phyloP scores from a whole-genome alignment of 2,329 filamentous ascomycete genomes.

The Claviceps digitariae region DNA sequence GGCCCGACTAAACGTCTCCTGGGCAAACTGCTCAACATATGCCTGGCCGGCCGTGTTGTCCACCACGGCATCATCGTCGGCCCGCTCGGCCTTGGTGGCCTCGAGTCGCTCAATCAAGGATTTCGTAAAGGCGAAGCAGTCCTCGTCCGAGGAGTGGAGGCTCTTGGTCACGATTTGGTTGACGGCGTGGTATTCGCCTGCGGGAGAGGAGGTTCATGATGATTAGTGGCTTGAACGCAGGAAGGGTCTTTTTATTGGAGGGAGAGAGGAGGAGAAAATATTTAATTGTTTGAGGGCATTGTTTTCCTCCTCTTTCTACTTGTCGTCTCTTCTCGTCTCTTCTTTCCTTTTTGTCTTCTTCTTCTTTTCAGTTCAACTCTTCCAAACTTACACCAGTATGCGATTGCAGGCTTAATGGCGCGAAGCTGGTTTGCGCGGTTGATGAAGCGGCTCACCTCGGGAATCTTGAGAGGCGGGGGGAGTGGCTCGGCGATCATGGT shows the following conservation, averaged over 20 bases:
- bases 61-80: slow-evolving; percentile 66
- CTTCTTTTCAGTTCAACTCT: neutral
- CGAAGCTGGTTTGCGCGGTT: slow-evolving; percentile 75
- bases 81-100: slow-evolving; percentile 42
- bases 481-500: slow-evolving; percentile 48
- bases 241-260: neutral
- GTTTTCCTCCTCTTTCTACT: neutral
- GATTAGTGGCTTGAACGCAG: neutral
- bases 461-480: slow-evolving; percentile 47
- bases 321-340: neutral
- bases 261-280: neutral
- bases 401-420: slow-evolving; percentile 69
- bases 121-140: slow-evolving; percentile 69
- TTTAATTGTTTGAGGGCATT: neutral
- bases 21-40: slow-evolving; percentile 86
- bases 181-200: slow-evolving; percentile 83
- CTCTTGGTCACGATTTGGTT: slow-evolving; percentile 76
- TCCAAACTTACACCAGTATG: slow-evolving; percentile 76
- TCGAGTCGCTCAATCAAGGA: slow-evolving; percentile 86
- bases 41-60: slow-evolving; percentile 81
- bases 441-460: slow-evolving; percentile 75
- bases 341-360: neutral
- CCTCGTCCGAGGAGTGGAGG: slow-evolving; percentile 65
- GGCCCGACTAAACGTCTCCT: slow-evolving; percentile 75
- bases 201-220: slow-evolving; percentile 4